phyloP scores from a whole-genome alignment of 202 grass and related monocot genomes.

The Carex arenaria region DNA sequence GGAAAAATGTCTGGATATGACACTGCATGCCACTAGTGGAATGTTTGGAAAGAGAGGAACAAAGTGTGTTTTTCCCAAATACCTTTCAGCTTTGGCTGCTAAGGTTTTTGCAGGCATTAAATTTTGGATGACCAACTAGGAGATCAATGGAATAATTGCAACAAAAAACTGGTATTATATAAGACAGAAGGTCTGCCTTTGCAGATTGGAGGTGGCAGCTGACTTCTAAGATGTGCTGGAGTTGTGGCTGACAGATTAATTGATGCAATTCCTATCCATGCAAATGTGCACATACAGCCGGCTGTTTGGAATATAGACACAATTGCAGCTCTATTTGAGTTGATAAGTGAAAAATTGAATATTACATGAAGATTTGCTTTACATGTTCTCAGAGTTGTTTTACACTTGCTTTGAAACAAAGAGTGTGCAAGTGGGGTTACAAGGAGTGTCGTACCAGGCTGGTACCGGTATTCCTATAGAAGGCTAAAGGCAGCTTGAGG shows the following conservation, averaged over 20 bases:
- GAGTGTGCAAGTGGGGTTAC: neutral
- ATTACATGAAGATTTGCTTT: neutral
- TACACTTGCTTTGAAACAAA: neutral
- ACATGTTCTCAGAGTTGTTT: neutral
- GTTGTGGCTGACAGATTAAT: neutral
- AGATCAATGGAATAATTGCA: neutral
- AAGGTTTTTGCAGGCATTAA: neutral
- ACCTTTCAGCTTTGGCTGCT: neutral
- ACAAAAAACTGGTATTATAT: neutral
- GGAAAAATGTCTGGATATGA: neutral
- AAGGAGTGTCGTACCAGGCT: too few species aligned
- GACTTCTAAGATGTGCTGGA: neutral
- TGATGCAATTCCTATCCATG: neutral
- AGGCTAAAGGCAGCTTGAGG: neutral
- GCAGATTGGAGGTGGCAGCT: neutral
- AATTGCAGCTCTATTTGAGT: neutral
- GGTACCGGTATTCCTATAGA: too few species aligned
- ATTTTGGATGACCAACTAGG: neutral
- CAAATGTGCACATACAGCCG: neutral
- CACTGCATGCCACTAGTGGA: neutral
- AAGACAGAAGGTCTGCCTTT: neutral
- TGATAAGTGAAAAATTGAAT: neutral
- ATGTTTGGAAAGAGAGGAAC: neutral
- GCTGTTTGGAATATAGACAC: neutral
- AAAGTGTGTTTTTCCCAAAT: neutral